These are phyloP conservation scores for Salvia miltiorrhiza DNA, from an alignment of 257 asterid genomes.

Conservation along the genomic window DNA sequence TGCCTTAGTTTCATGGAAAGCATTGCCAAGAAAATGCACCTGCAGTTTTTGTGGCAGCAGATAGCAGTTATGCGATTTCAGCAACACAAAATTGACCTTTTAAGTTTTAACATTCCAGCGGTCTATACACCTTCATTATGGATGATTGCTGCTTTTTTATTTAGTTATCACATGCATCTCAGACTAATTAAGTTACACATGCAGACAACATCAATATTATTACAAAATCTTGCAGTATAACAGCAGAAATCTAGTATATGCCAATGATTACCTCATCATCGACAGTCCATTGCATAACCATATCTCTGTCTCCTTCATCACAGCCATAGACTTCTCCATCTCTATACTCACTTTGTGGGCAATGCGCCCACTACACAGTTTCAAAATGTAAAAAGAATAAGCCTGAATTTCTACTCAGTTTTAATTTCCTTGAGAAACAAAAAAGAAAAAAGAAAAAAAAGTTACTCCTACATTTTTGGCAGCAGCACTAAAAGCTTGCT, in stretches of 20 bases:
- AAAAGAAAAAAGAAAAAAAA: no score
- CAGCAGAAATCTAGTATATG: not conserved
- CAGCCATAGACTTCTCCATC: conserved; percentile 32
- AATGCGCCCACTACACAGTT: conserved; percentile 65
- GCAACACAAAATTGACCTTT: conserved; percentile 24
- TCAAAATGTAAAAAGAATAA: not conserved
- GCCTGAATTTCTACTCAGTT: not conserved
- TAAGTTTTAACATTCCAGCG: not conserved
- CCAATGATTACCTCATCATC: conserved; percentile 35
- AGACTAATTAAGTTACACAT: not conserved
- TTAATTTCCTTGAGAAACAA: not conserved
- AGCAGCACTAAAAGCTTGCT: conserved; percentile 87
- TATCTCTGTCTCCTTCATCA: conserved; percentile 29
- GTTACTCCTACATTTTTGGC: conserved; percentile 86
- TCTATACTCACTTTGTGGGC: conserved; percentile 42
- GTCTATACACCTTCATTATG: not conserved
- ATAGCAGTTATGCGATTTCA: conserved; percentile 14
- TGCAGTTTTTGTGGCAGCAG: conserved; percentile 27
- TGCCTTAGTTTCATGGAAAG: conserved; percentile 33
- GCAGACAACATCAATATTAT: not conserved
- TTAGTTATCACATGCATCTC: no score
- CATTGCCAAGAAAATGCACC: conserved; percentile 37
- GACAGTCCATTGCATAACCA: conserved; percentile 15
- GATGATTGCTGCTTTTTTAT: no score
- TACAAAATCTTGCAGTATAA: not conserved